Conservation (phyloP, 1,284 basidiomycete genomes). For the Clitocybe nebularis region DNA sequence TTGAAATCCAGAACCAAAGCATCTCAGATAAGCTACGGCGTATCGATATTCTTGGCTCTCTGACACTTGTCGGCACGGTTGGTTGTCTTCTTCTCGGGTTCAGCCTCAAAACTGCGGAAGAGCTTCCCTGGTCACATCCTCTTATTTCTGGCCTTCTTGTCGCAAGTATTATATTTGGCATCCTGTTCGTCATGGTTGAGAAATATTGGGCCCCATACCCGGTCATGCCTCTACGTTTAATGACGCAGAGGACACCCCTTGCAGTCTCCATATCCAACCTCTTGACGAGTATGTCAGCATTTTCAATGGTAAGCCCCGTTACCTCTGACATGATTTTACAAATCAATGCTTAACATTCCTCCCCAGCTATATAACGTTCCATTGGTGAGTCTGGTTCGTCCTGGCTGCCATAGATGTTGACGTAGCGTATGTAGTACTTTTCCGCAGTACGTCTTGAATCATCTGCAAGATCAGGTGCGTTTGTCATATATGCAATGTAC, state of each 20-base stretch:
- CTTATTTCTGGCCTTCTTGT: slow-evolving; percentile 63
- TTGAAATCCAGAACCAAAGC: slow-evolving; percentile 55
- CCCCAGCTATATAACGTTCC: slow-evolving; percentile 81
- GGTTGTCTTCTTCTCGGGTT: slow-evolving; percentile 74
- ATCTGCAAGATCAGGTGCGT: slow-evolving; percentile 67
- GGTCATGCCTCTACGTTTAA: slow-evolving; percentile 79
- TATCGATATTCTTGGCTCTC: slow-evolving; percentile 80
- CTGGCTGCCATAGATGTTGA: slow-evolving; percentile 6
- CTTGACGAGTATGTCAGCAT: slow-evolving; percentile 69
- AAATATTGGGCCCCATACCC: slow-evolving; percentile 72
- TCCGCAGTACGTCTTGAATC: slow-evolving; percentile 78
- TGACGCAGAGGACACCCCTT: slow-evolving; percentile 73
- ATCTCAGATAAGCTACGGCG: slow-evolving; percentile 64
- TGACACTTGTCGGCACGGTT: slow-evolving; percentile 73
- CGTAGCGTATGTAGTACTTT: slow-evolving; percentile 54
- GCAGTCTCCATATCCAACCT: slow-evolving; percentile 82
- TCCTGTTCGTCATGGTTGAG: slow-evolving; percentile 72
- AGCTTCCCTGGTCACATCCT: slow-evolving; percentile 73
- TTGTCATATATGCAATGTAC: slow-evolving; percentile 14
- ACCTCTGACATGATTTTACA: slow-evolving; percentile 4
- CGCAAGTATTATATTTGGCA: slow-evolving; percentile 48
- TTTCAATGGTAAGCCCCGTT: slow-evolving; percentile 63
- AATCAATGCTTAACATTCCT: slow-evolving; percentile 5
- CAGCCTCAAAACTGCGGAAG: slow-evolving; percentile 78
- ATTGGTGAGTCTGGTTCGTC: slow-evolving; percentile 41